phyloP scores from a whole-genome alignment of 1,284 basidiomycete genomes.

The Austropuccinia psidii region DNA sequence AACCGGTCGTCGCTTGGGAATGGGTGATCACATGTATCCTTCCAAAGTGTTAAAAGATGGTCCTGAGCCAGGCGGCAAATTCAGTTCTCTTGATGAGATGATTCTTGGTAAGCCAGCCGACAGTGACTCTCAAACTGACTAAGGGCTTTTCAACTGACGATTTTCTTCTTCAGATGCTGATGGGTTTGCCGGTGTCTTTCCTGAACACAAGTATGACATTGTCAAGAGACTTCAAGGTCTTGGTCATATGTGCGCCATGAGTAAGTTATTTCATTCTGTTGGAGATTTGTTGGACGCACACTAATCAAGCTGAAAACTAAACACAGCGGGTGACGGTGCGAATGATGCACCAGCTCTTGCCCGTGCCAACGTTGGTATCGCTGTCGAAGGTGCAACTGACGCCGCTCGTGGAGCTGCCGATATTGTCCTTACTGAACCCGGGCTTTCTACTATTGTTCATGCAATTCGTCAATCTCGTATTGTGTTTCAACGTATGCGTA shows the following conservation, averaged over 20 bases:
- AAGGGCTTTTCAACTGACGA: constrained; percentile 60
- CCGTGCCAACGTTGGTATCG: constrained; percentile 52
- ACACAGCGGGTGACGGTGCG: constrained; percentile 83
- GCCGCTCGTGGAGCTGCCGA: constrained; percentile 91
- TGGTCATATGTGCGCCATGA: constrained; percentile 41
- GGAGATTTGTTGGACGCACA: constrained; percentile 70
- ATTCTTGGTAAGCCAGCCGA: constrained; percentile 50
- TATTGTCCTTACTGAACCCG: constrained; percentile 88
- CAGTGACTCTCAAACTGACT: not conserved
- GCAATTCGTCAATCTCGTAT: constrained; percentile 89
- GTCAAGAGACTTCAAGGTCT: constrained; percentile 90
- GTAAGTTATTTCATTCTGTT: not conserved
- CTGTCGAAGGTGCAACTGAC: constrained; percentile 92
- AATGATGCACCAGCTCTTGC: constrained; percentile 91
- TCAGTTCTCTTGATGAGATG: constrained; percentile 52
- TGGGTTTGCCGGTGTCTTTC: constrained; percentile 92
- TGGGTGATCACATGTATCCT: constrained; percentile 94
- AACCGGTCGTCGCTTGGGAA: constrained; percentile 91
- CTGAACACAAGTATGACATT: constrained; percentile 51
- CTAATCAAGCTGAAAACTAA: constrained; percentile 57
- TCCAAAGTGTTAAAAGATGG: constrained; percentile 91
- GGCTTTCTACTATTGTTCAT: constrained; percentile 92
- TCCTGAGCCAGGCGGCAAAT: constrained; percentile 65
- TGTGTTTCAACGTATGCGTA: constrained; percentile 57
- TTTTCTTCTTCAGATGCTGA: constrained; percentile 63